Percentiles rank a stretch among this genome's conserved stretches.
These are phyloP conservation scores for Hymenoscyphus scutula DNA, from an alignment of 2,329 filamentous ascomycete genomes.

Conservation along the genomic window DNA sequence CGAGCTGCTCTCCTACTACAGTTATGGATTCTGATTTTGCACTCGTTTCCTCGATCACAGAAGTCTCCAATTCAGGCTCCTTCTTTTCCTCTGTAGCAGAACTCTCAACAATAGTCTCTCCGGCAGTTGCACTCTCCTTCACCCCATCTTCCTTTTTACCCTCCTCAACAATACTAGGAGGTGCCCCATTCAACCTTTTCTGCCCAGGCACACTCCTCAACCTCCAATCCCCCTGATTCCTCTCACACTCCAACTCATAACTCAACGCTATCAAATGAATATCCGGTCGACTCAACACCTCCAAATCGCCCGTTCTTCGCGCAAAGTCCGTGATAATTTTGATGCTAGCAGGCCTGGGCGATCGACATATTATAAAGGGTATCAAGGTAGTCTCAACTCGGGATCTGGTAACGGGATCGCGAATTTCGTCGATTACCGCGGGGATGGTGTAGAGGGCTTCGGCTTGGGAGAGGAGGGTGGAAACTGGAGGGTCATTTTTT, in stretches of 20 bases:
- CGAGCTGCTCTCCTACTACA: not conserved
- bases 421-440: slow-evolving; percentile 81
- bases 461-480: slow-evolving; percentile 74
- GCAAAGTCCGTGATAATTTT: slow-evolving; percentile 82
- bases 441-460: slow-evolving; percentile 80
- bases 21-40: not conserved
- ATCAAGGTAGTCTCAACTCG: slow-evolving; percentile 81
- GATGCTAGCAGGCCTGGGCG: slow-evolving; percentile 72
- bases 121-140: slow-evolving; percentile 22
- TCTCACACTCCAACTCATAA: slow-evolving; percentile 92
- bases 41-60: not conserved
- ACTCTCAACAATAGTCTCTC: not conserved
- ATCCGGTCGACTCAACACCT: slow-evolving; percentile 85
- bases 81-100: not conserved
- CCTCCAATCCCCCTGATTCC: slow-evolving; percentile 86
- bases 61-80: not conserved
- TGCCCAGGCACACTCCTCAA: slow-evolving; percentile 76
- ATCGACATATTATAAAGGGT: slow-evolving; percentile 78
- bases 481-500: slow-evolving; percentile 84
- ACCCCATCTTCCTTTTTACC: slow-evolving; percentile 29
- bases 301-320: slow-evolving; percentile 81
- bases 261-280: slow-evolving; percentile 84
- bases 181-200: slow-evolving; percentile 70
- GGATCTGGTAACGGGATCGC: slow-evolving; percentile 75
- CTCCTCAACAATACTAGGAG: slow-evolving; percentile 37